phyloP scores from a whole-genome alignment of 306 rosid species.

The Rosa multiflora region DNA sequence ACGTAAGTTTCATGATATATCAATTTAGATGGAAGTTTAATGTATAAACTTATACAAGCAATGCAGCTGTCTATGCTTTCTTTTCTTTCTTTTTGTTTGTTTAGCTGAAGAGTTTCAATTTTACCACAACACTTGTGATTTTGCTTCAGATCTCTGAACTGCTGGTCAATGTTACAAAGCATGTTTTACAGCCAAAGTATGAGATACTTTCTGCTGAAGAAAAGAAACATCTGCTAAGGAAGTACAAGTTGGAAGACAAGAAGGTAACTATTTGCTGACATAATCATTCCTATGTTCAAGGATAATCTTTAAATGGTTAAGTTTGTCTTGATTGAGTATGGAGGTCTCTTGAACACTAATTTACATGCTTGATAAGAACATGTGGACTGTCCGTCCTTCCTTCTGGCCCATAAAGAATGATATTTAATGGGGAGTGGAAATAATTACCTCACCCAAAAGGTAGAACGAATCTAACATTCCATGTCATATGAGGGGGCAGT shows the following conservation, averaged over 20 bases:
- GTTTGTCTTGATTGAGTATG: conserved; percentile 1
- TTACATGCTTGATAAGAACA: not conserved
- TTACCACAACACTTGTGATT: not conserved
- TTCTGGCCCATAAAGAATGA: no score
- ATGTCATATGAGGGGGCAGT: no score
- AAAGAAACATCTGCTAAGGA: conserved; percentile 35
- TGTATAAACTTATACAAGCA: not conserved
- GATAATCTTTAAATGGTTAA: not conserved
- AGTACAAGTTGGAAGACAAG: conserved; percentile 38
- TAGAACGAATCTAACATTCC: no score
- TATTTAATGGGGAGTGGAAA: no score
- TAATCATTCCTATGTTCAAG: not conserved
- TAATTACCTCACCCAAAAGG: no score
- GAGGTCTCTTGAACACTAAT: not conserved
- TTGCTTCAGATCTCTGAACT: conserved; percentile 40
- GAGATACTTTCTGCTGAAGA: conserved; percentile 38
- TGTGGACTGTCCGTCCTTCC: no score
- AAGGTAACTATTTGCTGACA: conserved; percentile 35
- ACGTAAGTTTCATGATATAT: not conserved
- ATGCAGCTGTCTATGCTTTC: not conserved
- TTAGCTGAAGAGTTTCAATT: not conserved
- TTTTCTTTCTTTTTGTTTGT: not conserved
- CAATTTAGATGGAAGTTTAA: not conserved
- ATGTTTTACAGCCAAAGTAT: conserved; percentile 41
- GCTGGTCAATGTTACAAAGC: conserved; percentile 48